Percentiles rank a stretch among this genome's conserved stretches.
Evolutionary conservation across 768 basidiomycete species (phyloP).

Genomic region (Trametes cubensis): DNA sequence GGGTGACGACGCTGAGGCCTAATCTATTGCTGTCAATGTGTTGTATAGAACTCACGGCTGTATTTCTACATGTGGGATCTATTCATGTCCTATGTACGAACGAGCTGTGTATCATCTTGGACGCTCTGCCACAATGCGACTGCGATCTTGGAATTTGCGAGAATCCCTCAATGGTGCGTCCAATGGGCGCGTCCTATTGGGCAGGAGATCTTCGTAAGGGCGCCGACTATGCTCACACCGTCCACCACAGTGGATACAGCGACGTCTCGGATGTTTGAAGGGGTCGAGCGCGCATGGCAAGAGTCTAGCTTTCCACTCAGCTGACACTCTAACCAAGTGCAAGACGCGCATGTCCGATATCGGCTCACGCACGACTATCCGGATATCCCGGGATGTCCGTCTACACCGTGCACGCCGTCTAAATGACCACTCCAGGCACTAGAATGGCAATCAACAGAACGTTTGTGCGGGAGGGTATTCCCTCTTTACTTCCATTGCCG

Average conservation of each 20-base stretch:
- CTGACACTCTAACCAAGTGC: background rate
- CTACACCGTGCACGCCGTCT: background rate
- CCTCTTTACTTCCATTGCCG: background rate
- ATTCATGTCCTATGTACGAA: constrained; percentile 5
- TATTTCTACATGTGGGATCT: constrained; percentile 16
- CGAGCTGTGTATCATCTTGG: constrained; percentile 3
- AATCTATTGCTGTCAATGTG: background rate
- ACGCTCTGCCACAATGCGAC: background rate
- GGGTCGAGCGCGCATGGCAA: background rate
- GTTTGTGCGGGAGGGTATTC: too few species aligned
- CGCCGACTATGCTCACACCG: background rate
- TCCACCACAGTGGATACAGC: background rate
- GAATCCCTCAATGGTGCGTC: background rate
- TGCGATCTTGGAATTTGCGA: background rate
- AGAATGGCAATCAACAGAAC: background rate
- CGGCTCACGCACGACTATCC: background rate
- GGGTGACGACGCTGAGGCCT: constrained; percentile 44
- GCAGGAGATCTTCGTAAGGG: background rate
- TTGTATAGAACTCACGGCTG: constrained; percentile 15
- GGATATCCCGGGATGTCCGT: background rate
- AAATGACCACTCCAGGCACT: background rate
- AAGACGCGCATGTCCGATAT: background rate
- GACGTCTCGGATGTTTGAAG: constrained; percentile 3
- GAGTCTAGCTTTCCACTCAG: background rate
- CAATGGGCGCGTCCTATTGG: background rate